phyloP scores from a whole-genome alignment of 2,329 filamentous ascomycete species.

The Chaetomiaceae sp. region DNA sequence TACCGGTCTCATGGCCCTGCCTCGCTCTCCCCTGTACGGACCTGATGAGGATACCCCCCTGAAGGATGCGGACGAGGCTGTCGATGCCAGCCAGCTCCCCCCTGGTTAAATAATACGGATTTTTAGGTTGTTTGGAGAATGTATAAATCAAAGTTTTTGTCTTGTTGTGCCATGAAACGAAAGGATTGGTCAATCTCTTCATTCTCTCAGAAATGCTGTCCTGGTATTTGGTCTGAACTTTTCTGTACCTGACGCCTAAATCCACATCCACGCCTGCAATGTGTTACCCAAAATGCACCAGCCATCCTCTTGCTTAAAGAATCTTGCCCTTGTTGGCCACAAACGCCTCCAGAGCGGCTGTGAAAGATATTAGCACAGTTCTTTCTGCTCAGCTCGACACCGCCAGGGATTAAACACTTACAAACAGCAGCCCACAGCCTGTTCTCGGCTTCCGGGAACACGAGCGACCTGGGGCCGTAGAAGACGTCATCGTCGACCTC shows the following conservation, averaged over 20 bases:
- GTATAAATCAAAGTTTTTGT: background rate
- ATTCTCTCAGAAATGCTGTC: background rate
- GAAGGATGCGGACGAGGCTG: conserved; percentile 90
- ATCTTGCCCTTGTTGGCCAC: conserved; percentile 92
- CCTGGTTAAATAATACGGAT: conserved; percentile 59
- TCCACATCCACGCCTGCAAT: conserved; percentile 12
- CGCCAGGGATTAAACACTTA: conserved; percentile 37
- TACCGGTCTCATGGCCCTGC: conserved; percentile 94
- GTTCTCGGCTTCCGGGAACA: conserved; percentile 94
- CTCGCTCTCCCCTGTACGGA: conserved; percentile 80
- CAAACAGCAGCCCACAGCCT: conserved; percentile 83
- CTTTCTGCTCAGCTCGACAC: background rate
- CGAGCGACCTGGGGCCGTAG: conserved; percentile 76
- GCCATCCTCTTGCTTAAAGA: conserved; percentile 24
- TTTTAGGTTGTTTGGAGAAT: background rate
- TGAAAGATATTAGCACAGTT: conserved; percentile 7
- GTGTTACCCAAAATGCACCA: background rate
- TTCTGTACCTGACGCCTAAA: conserved; percentile 17
- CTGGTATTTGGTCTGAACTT: conserved; percentile 13
- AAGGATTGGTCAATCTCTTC: conserved; percentile 8
- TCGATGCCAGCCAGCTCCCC: conserved; percentile 89
- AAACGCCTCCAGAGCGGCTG: conserved; percentile 77
- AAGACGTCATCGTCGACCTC: conserved; percentile 95
- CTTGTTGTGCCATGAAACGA: background rate
- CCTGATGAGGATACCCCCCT: conserved; percentile 60